Conservation (phyloP, 2,329 filamentous ascomycete species). For the Fusarium austroafricanum region DNA sequence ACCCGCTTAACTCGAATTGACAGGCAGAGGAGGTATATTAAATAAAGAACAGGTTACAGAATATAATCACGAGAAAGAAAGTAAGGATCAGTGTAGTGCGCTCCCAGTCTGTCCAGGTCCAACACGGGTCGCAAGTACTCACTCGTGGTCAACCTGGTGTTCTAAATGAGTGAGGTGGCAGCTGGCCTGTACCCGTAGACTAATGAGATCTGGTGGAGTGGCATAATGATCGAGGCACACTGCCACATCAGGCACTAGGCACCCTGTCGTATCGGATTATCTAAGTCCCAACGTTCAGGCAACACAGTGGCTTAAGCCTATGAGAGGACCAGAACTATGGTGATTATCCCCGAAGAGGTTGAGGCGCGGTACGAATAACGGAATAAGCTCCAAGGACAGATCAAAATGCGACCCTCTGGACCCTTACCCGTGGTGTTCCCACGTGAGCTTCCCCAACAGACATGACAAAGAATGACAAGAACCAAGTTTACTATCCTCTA, state of each 20-base stretch:
- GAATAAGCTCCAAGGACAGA: slow-evolving; percentile 16
- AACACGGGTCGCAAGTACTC: not conserved
- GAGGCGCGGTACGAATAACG: slow-evolving; percentile 1
- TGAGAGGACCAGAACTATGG: not conserved
- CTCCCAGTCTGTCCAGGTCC: slow-evolving; percentile 1
- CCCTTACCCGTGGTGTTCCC: slow-evolving; percentile 37
- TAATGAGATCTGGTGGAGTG: slow-evolving; percentile 30
- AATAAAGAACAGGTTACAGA: not conserved
- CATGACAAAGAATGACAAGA: slow-evolving; percentile 8
- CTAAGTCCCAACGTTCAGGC: slow-evolving; percentile 16
- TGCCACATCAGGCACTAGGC: slow-evolving; percentile 4
- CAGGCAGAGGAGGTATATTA: not conserved
- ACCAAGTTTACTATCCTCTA: not conserved
- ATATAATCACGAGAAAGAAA: not conserved
- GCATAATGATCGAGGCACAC: slow-evolving; percentile 18
- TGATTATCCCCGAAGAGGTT: not conserved
- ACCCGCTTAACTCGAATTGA: not conserved
- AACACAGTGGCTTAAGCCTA: not conserved
- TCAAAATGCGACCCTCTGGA: slow-evolving; percentile 16
- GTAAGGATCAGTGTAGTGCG: not conserved
- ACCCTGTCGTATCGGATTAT: slow-evolving; percentile 17
- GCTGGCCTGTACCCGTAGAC: slow-evolving; percentile 17
- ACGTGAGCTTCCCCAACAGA: slow-evolving; percentile 45
- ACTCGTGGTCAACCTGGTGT: slow-evolving; percentile 8
- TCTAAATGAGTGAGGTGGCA: slow-evolving; percentile 37